These are phyloP conservation scores for Syzygium grande DNA, from an alignment of 345 rosid genomes.

Conservation along the genomic window DNA sequence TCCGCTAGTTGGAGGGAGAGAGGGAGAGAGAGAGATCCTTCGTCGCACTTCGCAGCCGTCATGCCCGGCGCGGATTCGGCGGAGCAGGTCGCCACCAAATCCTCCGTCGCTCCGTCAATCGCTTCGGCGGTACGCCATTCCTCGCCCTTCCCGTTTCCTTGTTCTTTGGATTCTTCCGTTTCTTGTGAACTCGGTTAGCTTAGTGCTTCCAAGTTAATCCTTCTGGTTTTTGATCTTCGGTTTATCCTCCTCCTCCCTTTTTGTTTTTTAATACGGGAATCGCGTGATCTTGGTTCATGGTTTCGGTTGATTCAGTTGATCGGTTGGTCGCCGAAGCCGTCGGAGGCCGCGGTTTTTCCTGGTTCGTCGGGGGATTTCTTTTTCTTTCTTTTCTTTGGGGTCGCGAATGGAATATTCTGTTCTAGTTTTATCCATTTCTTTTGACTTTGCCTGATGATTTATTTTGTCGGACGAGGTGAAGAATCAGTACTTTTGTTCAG, in stretches of 20 bases:
- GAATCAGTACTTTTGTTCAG: background rate
- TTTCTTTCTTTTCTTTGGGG: background rate
- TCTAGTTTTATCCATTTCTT: background rate
- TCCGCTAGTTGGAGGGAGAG: too few relatives aligned
- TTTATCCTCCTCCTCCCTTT: too few relatives aligned
- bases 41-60: background rate
- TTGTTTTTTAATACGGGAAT: background rate
- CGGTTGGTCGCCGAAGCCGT: background rate
- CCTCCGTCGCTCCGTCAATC: background rate
- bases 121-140: conserved; percentile 7
- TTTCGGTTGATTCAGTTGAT: background rate
- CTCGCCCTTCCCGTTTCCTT: background rate
- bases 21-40: background rate
- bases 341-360: background rate
- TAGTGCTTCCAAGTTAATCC: background rate
- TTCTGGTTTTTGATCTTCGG: background rate
- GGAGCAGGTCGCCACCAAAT: background rate
- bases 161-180: background rate
- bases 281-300: background rate
- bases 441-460: background rate
- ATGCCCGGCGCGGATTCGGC: background rate
- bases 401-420: background rate
- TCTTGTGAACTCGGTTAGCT: background rate
- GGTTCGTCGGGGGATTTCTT: background rate
- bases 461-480: background rate